Percentiles rank a stretch among this genome's conserved stretches.
Conservation (phyloP, 2,329 filamentous ascomycete species). For the Parastagonospora nodorum region DNA sequence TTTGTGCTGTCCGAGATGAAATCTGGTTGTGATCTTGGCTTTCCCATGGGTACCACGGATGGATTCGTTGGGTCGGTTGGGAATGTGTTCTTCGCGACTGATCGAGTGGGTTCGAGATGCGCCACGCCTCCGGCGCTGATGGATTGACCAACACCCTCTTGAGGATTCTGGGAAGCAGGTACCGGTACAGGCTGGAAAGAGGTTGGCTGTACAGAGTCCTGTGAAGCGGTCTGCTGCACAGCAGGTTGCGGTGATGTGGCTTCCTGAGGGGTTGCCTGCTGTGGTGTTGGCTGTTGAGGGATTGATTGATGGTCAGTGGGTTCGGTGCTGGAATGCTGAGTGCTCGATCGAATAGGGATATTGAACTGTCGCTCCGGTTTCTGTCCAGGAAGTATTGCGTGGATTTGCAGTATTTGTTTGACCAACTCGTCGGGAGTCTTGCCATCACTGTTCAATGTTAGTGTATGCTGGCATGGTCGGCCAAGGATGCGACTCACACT, state of each 20-base stretch:
- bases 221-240: not conserved
- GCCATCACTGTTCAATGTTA: slow-evolving; percentile 54
- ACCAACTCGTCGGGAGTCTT: slow-evolving; percentile 70
- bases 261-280: slow-evolving; percentile 4
- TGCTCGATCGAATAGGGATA: slow-evolving; percentile 59
- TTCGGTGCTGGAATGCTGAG: slow-evolving; percentile 17
- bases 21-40: slow-evolving; percentile 7
- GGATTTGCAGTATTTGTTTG: slow-evolving; percentile 84
- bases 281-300: not conserved
- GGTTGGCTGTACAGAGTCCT: not conserved
- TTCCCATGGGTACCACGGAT: slow-evolving; percentile 9
- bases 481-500: slow-evolving; percentile 62
- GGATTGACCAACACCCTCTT: slow-evolving; percentile 49
- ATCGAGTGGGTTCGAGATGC: slow-evolving; percentile 7
- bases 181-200: slow-evolving; percentile 7
- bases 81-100: slow-evolving; percentile 9
- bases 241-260: not conserved
- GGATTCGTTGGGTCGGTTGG: slow-evolving; percentile 8
- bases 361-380: slow-evolving; percentile 58
- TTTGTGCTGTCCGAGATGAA: slow-evolving; percentile 8
- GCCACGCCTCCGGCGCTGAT: slow-evolving; percentile 62
- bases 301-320: slow-evolving; percentile 11
- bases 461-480: not conserved
- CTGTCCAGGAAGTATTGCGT: slow-evolving; percentile 83
- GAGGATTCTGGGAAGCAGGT: slow-evolving; percentile 14